A percentile compares a stretch with the other conserved stretches of the same genome.
Evolutionary conservation across 768 basidiomycete species (phyloP).

Genomic region (Xerocomellus chrysenteron): DNA sequence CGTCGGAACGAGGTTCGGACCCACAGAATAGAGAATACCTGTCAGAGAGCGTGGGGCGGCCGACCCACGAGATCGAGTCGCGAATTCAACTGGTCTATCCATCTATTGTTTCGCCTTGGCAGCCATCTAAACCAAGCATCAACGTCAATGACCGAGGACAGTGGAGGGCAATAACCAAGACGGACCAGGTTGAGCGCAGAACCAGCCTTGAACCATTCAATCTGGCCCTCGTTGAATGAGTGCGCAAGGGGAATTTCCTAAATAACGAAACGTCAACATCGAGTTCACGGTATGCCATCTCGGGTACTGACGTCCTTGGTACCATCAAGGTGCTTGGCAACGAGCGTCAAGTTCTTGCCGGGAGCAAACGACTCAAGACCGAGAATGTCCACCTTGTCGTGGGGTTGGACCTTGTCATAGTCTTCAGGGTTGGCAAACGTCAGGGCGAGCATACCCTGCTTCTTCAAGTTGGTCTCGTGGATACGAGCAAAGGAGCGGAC

Average conservation of each 20-base stretch:
- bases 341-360: slow-evolving; percentile 85
- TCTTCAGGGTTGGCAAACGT: slow-evolving; percentile 91
- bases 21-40: background rate
- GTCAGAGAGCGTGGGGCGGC: background rate
- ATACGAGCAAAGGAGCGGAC: slow-evolving; percentile 96
- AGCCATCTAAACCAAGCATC: slow-evolving; percentile 52
- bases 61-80: background rate
- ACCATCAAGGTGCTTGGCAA: slow-evolving; percentile 82
- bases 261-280: slow-evolving; percentile 15
- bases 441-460: slow-evolving; percentile 97
- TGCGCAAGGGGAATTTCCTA: slow-evolving; percentile 79
- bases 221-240: slow-evolving; percentile 96
- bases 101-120: slow-evolving; percentile 53
- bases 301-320: slow-evolving; percentile 52
- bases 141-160: background rate
- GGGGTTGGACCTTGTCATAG: slow-evolving; percentile 88
- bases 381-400: slow-evolving; percentile 85
- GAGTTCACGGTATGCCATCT: background rate
- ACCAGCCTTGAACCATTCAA: slow-evolving; percentile 98
- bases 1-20: background rate
- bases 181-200: slow-evolving; percentile 86
- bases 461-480: slow-evolving; percentile 98
- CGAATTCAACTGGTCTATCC: slow-evolving; percentile 10
- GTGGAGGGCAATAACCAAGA: slow-evolving; percentile 14
- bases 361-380: slow-evolving; percentile 89